Evolutionary conservation across 768 basidiomycete genomes (phyloP), one percentile per base, ranked within the genome.

Genomic region (Suillus decipiens): DNA sequence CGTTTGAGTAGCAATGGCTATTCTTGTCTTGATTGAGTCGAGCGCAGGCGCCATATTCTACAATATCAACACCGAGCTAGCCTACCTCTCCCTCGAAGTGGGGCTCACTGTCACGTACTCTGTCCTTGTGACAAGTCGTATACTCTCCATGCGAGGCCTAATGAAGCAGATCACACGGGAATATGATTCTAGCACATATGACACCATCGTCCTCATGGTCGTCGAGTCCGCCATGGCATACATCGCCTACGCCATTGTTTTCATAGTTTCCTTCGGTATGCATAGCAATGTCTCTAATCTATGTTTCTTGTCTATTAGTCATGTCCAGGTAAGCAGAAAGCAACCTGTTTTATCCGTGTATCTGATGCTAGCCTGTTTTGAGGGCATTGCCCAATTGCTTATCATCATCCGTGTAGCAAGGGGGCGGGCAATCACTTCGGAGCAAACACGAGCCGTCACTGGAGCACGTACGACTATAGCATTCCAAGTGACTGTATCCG

Each of bases 171-270:
- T 72, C 2, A 77, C 65, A 42, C 61, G 24, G 5, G 64, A 65
- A 53, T 61, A 69, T 34, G 8, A 67, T 19, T 53, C 51, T 37
- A 62, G 59, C 24, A 58, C 63, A 9, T 80, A 79, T 61, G 64
- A 72, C 9, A 67, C 62, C 5, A 70, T 76, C 0, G 64, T 66
- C 1, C 65, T 70, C 28, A 77, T 80, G 71, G 61, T 79, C 24
- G 61, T 80, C 63, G 79, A 81, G 60, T 76, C 75, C 17, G 77
- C 78, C 3, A 65, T 72, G 1, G 58, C 73, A 17, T 78, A 77
- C 59, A 56, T 73, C 1, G 57, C 64, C 1, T 62, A 72, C 17
- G 69, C 66, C 15, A 48, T 79, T 15, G 53, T 77, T 28, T 79
- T 77, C 62, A 64, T 80, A 31, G 39, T 78, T 19, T 62, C 72